phyloP scores from a whole-genome alignment of 73 alveolate species.

The Stentor roeselii region DNA sequence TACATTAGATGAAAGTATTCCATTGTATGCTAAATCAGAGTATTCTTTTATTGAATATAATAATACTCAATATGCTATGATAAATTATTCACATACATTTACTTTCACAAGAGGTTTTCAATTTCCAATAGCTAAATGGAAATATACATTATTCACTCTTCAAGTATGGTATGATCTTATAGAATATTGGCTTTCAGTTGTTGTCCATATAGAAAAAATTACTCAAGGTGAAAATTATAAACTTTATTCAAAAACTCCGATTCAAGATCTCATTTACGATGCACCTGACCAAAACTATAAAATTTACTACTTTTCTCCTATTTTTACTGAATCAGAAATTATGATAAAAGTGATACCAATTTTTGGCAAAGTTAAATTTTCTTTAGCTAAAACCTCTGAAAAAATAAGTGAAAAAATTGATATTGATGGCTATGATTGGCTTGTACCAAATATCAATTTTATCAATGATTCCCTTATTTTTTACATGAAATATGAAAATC shows the following conservation, averaged over 20 bases:
- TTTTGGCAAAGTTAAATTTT: neutral
- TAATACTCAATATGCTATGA: neutral
- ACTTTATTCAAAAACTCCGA: neutral
- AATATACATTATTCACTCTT: too few species aligned
- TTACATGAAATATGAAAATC: too few species aligned
- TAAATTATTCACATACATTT: too few species aligned
- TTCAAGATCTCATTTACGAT: neutral
- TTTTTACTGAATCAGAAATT: neutral
- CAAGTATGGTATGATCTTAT: neutral
- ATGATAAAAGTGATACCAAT: neutral
- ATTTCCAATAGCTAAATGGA: neutral
- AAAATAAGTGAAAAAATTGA: too few species aligned
- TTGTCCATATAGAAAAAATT: too few species aligned
- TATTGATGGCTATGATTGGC: too few species aligned
- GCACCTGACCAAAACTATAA: neutral
- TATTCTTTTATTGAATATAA: too few species aligned
- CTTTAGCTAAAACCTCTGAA: neutral
- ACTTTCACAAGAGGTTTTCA: neutral
- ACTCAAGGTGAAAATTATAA: neutral
- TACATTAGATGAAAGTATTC: neutral
- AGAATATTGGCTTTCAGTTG: neutral
- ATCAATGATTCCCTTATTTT: too few species aligned
- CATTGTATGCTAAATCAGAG: neutral
- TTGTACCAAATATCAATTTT: too few species aligned
- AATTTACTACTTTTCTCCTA: neutral